These are phyloP conservation scores for Colletotrichum noveboracense DNA, from an alignment of 2,329 filamentous ascomycete genomes.

Conservation along the genomic window DNA sequence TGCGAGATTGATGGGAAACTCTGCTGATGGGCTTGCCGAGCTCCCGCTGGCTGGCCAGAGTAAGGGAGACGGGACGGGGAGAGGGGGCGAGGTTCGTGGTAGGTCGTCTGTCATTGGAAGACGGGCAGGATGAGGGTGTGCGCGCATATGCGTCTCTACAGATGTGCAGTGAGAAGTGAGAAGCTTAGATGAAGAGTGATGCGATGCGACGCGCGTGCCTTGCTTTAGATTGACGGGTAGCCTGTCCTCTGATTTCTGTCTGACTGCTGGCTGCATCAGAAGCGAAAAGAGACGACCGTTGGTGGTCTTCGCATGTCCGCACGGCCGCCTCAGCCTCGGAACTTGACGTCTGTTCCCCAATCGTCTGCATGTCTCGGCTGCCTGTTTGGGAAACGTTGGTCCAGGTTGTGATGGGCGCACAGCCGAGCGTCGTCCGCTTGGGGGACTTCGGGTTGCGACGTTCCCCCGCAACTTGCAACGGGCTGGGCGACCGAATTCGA, in stretches of 20 bases:
- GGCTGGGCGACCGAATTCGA: neutral
- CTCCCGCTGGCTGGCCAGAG: neutral
- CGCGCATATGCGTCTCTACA: neutral
- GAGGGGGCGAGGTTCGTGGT: neutral
- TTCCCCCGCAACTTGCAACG: neutral
- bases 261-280: neutral
- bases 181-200: neutral
- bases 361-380: neutral
- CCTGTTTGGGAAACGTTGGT: neutral
- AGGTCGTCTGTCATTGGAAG: neutral
- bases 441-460: neutral
- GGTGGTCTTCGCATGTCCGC: neutral
- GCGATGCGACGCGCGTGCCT: neutral
- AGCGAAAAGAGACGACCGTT: constrained; percentile 1
- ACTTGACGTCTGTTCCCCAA: neutral
- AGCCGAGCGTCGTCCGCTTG: neutral
- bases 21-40: neutral
- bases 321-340: constrained; percentile 2
- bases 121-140: neutral
- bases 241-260: neutral
- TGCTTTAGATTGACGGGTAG: neutral
- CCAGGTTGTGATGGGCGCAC: neutral
- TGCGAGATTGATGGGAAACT: neutral
- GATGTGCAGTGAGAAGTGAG: neutral
- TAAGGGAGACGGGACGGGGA: neutral